A percentile compares a stretch with the other conserved stretches of the same genome.
Evolutionary conservation across 345 rosid species (phyloP).

Genomic region (Syzygium grande): DNA sequence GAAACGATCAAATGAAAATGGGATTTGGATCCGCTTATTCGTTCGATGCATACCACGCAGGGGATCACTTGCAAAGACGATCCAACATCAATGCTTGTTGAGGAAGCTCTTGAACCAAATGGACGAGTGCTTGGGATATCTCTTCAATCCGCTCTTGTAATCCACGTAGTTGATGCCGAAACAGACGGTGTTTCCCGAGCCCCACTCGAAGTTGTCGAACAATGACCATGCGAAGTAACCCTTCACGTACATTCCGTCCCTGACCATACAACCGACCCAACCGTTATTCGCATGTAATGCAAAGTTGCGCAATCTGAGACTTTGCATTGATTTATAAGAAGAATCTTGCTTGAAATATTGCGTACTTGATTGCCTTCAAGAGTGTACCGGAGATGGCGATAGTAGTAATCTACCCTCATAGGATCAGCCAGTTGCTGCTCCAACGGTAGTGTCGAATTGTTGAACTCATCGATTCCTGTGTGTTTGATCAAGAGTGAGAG

Average conservation of each 20-base stretch:
- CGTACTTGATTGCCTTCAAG: slow-evolving; percentile 27
- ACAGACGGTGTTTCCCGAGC: slow-evolving; percentile 36
- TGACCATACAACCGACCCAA: background rate
- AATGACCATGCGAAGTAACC: slow-evolving; percentile 57
- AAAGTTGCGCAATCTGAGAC: background rate
- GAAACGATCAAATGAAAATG: background rate
- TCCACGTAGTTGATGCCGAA: slow-evolving; percentile 51
- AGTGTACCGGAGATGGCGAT: slow-evolving; percentile 21
- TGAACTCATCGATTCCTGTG: slow-evolving; percentile 25
- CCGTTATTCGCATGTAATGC: background rate
- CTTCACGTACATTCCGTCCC: slow-evolving; percentile 43
- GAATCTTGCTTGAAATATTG: background rate
- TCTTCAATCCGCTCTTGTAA: slow-evolving; percentile 32
- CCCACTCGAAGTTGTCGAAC: slow-evolving; percentile 60
- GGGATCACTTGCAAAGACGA: too few species aligned
- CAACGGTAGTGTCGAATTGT: slow-evolving; percentile 19
- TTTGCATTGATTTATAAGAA: background rate
- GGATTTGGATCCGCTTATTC: background rate
- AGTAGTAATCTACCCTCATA: slow-evolving; percentile 21
- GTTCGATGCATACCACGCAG: background rate
- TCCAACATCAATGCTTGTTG: background rate
- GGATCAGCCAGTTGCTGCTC: slow-evolving; percentile 23
- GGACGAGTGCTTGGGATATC: slow-evolving; percentile 51
- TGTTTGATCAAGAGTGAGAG: background rate
- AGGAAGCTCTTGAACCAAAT: slow-evolving; percentile 55